A percentile compares a stretch with the other conserved stretches of the same genome.
Evolutionary conservation across 352 stramenopile genomes (phyloP).

Genomic region (Pseudoperonospora humuli): DNA sequence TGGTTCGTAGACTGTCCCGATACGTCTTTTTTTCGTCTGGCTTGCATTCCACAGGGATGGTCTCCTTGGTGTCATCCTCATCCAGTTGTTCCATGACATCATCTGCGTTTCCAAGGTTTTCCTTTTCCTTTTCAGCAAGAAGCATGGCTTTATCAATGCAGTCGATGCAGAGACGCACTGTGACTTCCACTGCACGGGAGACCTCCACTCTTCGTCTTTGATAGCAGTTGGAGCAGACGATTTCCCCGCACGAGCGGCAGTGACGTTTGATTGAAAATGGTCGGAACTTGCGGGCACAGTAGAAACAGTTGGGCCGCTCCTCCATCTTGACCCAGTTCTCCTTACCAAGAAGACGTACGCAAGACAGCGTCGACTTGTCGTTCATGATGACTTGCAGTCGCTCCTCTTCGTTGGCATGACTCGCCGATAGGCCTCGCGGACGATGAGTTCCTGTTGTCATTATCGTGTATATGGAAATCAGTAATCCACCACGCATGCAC

Average conservation of each 20-base stretch:
- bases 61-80: slow-evolving; percentile 10
- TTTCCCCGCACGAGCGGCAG: slow-evolving; percentile 70
- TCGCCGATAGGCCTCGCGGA: slow-evolving; percentile 40
- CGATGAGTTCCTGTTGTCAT: slow-evolving; percentile 24
- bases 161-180: slow-evolving; percentile 62
- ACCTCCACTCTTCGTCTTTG: slow-evolving; percentile 45
- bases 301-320: slow-evolving; percentile 62
- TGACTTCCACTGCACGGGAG: slow-evolving; percentile 24
- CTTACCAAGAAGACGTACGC: slow-evolving; percentile 39
- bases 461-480: not conserved
- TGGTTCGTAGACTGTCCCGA: slow-evolving; percentile 30
- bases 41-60: slow-evolving; percentile 6
- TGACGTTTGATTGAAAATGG: slow-evolving; percentile 73
- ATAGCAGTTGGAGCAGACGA: slow-evolving; percentile 75
- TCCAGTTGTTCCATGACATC: slow-evolving; percentile 8
- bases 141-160: slow-evolving; percentile 70
- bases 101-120: slow-evolving; percentile 4
- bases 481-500: not conserved
- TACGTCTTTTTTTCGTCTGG: slow-evolving; percentile 15
- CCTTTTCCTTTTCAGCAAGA: slow-evolving; percentile 12
- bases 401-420: slow-evolving; percentile 40
- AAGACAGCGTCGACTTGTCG: slow-evolving; percentile 46
- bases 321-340: slow-evolving; percentile 75
- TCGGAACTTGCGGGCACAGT: slow-evolving; percentile 69
- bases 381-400: slow-evolving; percentile 47